A percentile compares a stretch with the other conserved stretches of the same genome.
phyloP scores from a whole-genome alignment of 2,329 filamentous ascomycete genomes.

The Trichoderma oligosporum region DNA sequence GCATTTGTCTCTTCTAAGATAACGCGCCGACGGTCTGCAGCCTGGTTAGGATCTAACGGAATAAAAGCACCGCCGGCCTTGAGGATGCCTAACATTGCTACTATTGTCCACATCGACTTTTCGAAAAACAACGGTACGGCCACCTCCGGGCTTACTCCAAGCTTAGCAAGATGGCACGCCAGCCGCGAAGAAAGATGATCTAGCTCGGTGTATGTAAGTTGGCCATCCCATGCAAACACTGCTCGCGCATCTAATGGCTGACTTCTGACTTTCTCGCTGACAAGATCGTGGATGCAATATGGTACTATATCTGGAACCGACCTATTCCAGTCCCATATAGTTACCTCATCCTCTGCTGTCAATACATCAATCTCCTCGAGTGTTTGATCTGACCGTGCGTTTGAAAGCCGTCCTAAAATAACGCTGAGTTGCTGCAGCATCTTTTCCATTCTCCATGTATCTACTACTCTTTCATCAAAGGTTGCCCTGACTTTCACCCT shows the following conservation, averaged over 20 bases:
- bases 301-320: background rate
- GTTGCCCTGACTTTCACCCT: no score
- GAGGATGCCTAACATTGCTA: background rate
- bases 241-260: conserved; percentile 27
- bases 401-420: background rate
- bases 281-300: no score
- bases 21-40: background rate
- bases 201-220: conserved; percentile 31
- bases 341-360: background rate
- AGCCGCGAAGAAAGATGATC: conserved; percentile 8
- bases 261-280: conserved; percentile 22
- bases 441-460: no score
- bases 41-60: background rate
- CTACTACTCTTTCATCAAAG: no score
- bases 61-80: conserved; percentile 1
- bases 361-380: background rate
- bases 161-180: background rate
- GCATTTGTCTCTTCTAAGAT: no score
- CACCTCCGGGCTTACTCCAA: background rate
- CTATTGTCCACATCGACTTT: conserved; percentile 6
- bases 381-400: background rate
- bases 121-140: background rate
- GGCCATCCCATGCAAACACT: conserved; percentile 32
- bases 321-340: conserved; percentile 3
- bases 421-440: no score